Conservation (phyloP, 139 green algal species). For the Chlamydomonas schloesseri region DNA sequence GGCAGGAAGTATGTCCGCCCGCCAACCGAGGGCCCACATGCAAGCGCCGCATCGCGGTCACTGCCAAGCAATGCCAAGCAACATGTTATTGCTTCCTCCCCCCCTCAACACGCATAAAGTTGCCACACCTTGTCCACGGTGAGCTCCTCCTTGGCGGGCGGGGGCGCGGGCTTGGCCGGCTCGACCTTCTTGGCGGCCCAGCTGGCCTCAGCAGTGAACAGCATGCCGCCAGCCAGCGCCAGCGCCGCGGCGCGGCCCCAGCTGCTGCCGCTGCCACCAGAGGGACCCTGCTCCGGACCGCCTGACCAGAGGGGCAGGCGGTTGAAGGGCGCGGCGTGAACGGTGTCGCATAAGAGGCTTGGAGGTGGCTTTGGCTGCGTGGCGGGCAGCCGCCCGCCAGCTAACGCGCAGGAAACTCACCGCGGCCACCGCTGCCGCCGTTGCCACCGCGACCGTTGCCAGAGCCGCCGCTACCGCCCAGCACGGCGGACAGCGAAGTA, state of each 20-base stretch:
- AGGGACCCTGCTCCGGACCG: not conserved
- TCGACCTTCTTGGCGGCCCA: slow-evolving; percentile 18
- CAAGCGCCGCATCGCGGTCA: no score
- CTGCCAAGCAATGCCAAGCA: no score
- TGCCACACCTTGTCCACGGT: slow-evolving; percentile 31
- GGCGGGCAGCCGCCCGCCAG: not conserved
- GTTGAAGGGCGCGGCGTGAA: no score
- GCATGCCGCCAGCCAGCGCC: not conserved
- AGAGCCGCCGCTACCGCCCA: not conserved
- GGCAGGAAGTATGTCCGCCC: no score
- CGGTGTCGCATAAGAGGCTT: no score
- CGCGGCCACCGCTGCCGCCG: not conserved
- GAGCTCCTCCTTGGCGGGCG: not conserved
- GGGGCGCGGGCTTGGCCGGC: not conserved
- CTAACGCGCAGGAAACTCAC: not conserved
- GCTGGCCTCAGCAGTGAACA: slow-evolving; percentile 4
- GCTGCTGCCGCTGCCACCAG: not conserved
- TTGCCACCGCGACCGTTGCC: not conserved
- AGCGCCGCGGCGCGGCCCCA: slow-evolving; percentile 23
- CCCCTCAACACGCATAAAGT: not conserved
- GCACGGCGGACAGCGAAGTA: not conserved
- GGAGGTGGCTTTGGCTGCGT: not conserved
- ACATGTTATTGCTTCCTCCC: not conserved
- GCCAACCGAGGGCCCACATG: no score
- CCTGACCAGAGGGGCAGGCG: not conserved